phyloP scores from a whole-genome alignment of 164 flowering plant genomes.

The Vitis riparia region DNA sequence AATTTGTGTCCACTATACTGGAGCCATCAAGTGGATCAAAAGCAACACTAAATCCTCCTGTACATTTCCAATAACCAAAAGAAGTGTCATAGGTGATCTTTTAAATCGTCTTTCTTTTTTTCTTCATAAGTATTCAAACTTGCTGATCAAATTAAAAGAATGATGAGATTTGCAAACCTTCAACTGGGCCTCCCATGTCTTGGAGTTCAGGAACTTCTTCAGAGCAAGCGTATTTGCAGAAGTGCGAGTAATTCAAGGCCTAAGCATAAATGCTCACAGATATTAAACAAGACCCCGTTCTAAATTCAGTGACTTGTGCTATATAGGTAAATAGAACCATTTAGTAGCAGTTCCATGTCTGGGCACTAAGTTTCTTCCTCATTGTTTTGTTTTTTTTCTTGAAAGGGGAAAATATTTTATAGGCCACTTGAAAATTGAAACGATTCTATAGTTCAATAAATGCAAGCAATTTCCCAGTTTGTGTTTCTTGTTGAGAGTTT shows the following conservation, averaged over 20 bases:
- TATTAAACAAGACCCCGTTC: neutral
- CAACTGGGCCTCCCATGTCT: constrained; percentile 96
- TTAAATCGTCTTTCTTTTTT: neutral
- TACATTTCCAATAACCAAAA: neutral
- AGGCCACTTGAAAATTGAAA: too few relatives aligned
- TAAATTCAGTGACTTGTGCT: too few relatives aligned
- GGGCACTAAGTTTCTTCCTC: too few relatives aligned
- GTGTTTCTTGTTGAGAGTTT: too few relatives aligned
- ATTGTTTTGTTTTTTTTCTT: too few relatives aligned
- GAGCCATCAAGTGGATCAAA: constrained; percentile 99
- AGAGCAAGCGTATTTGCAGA: constrained; percentile 97
- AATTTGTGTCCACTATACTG: constrained; percentile 96
- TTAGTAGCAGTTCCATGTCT: too few relatives aligned
- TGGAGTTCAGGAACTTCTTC: constrained; percentile 97
- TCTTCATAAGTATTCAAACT: neutral
- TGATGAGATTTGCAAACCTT: constrained; percentile 46
- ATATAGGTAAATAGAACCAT: too few relatives aligned
- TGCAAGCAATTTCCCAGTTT: too few relatives aligned
- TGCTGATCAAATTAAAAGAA: neutral
- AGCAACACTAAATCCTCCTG: constrained; percentile 98
- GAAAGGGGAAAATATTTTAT: too few relatives aligned
- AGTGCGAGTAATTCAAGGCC: constrained; percentile 90
- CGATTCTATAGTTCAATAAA: too few relatives aligned
- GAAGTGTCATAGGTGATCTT: neutral
- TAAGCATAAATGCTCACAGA: constrained; percentile 20